Base-by-base conservation (phyloP, 805 yeast genomes). In the Isabelozyma heimii region DNA sequence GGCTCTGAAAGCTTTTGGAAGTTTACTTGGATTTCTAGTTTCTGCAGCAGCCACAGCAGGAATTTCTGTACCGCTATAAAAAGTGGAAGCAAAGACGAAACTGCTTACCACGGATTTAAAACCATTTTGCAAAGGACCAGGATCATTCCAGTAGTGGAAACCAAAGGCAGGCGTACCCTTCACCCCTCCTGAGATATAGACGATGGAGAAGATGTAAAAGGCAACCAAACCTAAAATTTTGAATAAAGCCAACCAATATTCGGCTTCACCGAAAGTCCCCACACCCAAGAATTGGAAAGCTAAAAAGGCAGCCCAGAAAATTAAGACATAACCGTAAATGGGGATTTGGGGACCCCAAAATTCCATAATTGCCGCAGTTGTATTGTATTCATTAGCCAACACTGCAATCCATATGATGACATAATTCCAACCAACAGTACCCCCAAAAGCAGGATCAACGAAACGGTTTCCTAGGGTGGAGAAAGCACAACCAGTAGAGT, bases 81-180 rank as follows among this genome's bases (percentile, higher is more conserved):
- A 81, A 2, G 84, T 80, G 24, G 84, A 79, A 33, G 84, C 82
- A 61, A 76, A 82, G 3, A 81, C 83, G 56, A 82, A 83, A 3
- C 80, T 79, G 48, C 73, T 74, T 0, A 81, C 87, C 40, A 83
- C 74, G 45, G 83, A 79, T 53, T 76, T 79, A 62, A 80, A 79
- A 0, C 83, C 84, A 40, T 63, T 51, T 4, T 67, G 66, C 49
- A 79, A 68, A 3, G 75, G 65, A 35, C 77, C 77, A 2, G 76
- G 76, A 42, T 70, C 61, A 50, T 67, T 66, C 77, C 77, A 72
- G 55, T 72, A 72, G 28, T 67, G 69, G 50, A 72, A 72, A 0
- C 77, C 77, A 54, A 72, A 72, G 4, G 73, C 73, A 14, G 58
- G 58, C 8, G 48, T 56, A 17, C 72, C 72, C 43, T 64, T 65